A percentile compares a stretch with the other conserved stretches of the same genome.
Conservation (phyloP, 108 stramenopile genomes). For the Cyclotella atomus region DNA sequence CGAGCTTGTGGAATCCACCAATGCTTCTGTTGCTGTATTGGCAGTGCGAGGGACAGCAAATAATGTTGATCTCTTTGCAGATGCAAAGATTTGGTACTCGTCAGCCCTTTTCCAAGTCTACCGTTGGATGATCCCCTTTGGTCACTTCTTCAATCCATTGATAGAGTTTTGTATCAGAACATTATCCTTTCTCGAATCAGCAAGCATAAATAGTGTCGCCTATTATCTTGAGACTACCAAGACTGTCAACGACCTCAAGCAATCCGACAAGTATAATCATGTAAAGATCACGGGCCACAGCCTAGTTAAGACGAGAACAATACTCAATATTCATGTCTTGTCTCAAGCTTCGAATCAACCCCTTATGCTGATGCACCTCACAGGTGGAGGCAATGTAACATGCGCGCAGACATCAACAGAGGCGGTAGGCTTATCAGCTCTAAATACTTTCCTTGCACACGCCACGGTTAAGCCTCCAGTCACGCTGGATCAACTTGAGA, state of each 20-base stretch:
- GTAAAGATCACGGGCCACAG: neutral
- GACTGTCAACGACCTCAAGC: conserved; percentile 13
- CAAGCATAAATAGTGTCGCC: conserved; percentile 24
- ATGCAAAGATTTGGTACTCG: neutral
- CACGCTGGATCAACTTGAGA: conserved; percentile 27
- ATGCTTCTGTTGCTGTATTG: neutral
- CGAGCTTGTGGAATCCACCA: neutral
- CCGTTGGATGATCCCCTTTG: conserved; percentile 46
- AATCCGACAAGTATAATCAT: neutral
- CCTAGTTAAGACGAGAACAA: neutral
- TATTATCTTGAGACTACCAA: conserved; percentile 30
- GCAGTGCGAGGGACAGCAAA: neutral
- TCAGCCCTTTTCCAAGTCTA: neutral
- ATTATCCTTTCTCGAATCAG: conserved; percentile 17
- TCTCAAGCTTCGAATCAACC: too few species aligned
- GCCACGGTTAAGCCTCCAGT: conserved; percentile 34
- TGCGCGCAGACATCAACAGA: conserved; percentile 33
- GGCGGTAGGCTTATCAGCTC: conserved; percentile 40
- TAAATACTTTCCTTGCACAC: conserved; percentile 47
- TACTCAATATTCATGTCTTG: too few species aligned
- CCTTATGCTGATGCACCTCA: too few species aligned
- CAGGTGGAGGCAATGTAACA: conserved; percentile 50
- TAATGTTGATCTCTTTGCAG: neutral
- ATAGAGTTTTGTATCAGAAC: conserved; percentile 18
- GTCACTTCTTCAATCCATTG: conserved; percentile 39